Base-by-base conservation (phyloP, 2,329 filamentous ascomycete genomes). In the Didymosphaeria variabile region DNA sequence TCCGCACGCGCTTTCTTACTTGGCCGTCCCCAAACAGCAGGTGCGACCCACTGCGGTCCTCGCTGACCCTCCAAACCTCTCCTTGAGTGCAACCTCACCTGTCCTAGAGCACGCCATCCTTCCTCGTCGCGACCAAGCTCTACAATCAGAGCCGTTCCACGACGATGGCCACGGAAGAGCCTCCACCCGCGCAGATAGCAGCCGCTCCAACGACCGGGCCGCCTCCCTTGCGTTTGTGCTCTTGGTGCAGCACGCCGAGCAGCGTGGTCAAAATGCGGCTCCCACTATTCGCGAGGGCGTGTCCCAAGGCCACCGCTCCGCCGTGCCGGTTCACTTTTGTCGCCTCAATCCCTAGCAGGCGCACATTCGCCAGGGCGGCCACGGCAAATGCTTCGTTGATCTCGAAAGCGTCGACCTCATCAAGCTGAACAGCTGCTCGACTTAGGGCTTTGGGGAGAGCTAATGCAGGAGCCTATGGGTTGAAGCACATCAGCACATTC, bases 131-230 rank as follows among this genome's bases (percentile, higher is more conserved):
- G 40, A n/a, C 40, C 19, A 44, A 44, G 40, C 40, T 12, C 40
- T 17, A 4, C 46, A 19, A 9, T 29, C 34, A 52, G 32, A 40
- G 32, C 49, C 8, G n/a, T 26, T 52, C 49, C 12, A 54, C 51
- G 6, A 56, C 31, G 73, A 97, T 88, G 63, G 97, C 91, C 67
- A 97, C 82, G 59, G 94, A 93, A 73, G 91, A 94, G 62, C 94
- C 94, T 76, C 94, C 94, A 71, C 94, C 94, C 59, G 94, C 94
- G 67, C 94, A 94, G 80, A 97, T 97, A 87, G 94, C 97, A 77
- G 97, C 97, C 74, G 91, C 94, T 17, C 54, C 54, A 4, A 46
- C 19, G 4, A 13, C 17, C 21, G 23, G 38, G 42, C 91, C 93
- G 74, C 88, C 90, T 60, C 94, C 94, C 77, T 97, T 89, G 88